Conservation (phyloP, 305 asterid genomes). For the Plantago lanceolata region DNA sequence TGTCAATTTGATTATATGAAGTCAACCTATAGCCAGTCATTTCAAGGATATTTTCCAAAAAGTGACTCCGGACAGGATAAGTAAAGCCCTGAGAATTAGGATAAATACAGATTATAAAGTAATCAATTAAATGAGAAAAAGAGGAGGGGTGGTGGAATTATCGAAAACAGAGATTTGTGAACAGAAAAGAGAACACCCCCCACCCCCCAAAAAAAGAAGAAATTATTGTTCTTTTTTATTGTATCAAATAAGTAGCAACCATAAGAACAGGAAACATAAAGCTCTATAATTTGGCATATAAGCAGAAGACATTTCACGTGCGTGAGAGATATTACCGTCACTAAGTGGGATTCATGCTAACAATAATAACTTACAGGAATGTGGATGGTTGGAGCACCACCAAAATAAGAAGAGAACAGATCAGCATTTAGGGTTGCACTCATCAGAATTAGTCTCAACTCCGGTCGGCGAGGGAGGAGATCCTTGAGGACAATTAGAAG, state of each 20-base stretch:
- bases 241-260: too few species aligned
- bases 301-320: not conserved
- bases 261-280: too few species aligned
- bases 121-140: slow-evolving; percentile 8
- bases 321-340: slow-evolving; percentile 1
- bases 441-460: slow-evolving; percentile 77
- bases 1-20: slow-evolving; percentile 78
- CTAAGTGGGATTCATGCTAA: slow-evolving; percentile 11
- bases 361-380: slow-evolving; percentile 61
- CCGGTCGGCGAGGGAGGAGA: slow-evolving; percentile 86
- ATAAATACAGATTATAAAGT: slow-evolving; percentile 1
- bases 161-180: not conserved
- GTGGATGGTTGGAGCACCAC: slow-evolving; percentile 79
- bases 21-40: slow-evolving; percentile 68
- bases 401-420: slow-evolving; percentile 83
- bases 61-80: slow-evolving; percentile 71
- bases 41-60: slow-evolving; percentile 79
- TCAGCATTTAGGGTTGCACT: slow-evolving; percentile 93
- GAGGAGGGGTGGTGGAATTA: not conserved
- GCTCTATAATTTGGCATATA: too few species aligned
- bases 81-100: slow-evolving; percentile 69
- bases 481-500: slow-evolving; percentile 87
- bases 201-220: too few species aligned
- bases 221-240: too few species aligned
- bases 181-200: too few species aligned